Evolutionary conservation across 495 filamentous ascomycete genomes (phyloP), one percentile per base, ranked within the genome.

Genomic region (Neurospora pannonica): DNA sequence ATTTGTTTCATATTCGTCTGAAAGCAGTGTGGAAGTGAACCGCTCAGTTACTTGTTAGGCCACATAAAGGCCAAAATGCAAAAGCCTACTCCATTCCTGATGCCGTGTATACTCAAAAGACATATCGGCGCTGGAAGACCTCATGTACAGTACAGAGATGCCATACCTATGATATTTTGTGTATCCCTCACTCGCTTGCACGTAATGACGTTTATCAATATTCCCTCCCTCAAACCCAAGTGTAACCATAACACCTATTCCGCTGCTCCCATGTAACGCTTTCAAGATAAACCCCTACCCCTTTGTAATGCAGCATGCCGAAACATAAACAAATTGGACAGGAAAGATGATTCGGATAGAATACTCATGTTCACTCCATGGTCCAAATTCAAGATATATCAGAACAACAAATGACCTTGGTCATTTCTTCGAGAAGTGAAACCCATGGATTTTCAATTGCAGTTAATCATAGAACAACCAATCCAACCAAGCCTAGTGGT

Each of bases 401-500:
- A 46, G 31, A 31, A 34, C 28, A 62, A 19, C 54, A 34, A 67
- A 19, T 67, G 28, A 36, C 28, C 13, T 19, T 19, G 15, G 54
- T 34, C 54, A 67, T 17, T 17, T 39, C n/a, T 24, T 19, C 28
- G 15, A 67, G 28, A 67, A 67, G 28, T 34, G 43, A 34, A 62
- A 54, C 46, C 10, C 46, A 28, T 28, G 21, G 10, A 54, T 28
- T 54, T 17, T 67, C 6, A 17, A 34, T 34, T 67, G 24, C 28
- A 9, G 9, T 8, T 10, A 34, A 67, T 19, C 54, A 36, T 17
- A 9, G 28, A 67, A 67, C 15, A 19, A 17, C 28, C 28, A 40
- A n/a, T 43, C 19, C 21, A 34, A 39, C 67, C 70, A 17, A 72
- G 17, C 54, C 28, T 72, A 48, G 38, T 76, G 76, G 5, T 74